phyloP scores from a whole-genome alignment of 768 basidiomycete species.

The Mycena latifolia region DNA sequence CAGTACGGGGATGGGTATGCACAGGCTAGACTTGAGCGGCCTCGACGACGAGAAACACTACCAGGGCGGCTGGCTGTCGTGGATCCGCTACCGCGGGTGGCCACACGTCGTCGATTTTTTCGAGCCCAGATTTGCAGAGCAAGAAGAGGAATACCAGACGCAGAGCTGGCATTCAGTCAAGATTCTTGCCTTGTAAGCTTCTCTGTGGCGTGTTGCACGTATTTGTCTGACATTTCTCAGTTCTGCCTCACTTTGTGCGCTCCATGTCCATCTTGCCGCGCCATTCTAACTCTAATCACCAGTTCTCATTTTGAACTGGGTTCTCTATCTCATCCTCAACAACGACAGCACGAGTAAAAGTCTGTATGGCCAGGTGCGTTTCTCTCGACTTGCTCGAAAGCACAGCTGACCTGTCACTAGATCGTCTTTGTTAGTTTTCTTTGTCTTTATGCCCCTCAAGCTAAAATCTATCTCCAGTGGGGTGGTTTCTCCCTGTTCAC shows the following conservation, averaged over 20 bases:
- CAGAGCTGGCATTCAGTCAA: conserved; percentile 41
- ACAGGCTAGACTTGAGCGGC: conserved; percentile 6
- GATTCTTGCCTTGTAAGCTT: conserved; percentile 33
- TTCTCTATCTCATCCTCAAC: conserved; percentile 40
- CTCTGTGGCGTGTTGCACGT: not conserved
- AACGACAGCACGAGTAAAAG: conserved; percentile 32
- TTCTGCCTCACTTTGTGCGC: conserved; percentile 36
- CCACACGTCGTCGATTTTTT: conserved; percentile 35
- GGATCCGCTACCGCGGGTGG: conserved; percentile 31
- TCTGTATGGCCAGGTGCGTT: conserved; percentile 30
- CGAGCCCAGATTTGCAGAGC: conserved; percentile 31
- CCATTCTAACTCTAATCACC: not conserved
- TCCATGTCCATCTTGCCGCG: not conserved
- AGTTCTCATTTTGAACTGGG: conserved; percentile 48
- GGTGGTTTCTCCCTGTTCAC: conserved; percentile 32
- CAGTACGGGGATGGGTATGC: conserved; percentile 16
- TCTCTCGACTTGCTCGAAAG: not conserved
- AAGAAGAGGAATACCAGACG: conserved; percentile 39
- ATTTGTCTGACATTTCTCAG: conserved; percentile 1
- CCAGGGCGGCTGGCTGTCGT: conserved; percentile 31
- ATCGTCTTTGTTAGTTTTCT: conserved; percentile 24
- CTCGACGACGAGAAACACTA: conserved; percentile 28
- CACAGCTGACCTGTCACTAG: not conserved
- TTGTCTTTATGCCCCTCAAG: not conserved
- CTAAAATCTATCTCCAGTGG: conserved; percentile 6